Base-by-base conservation (phyloP, 2,329 filamentous ascomycete genomes). In the Arthrobotrys entomopaga region DNA sequence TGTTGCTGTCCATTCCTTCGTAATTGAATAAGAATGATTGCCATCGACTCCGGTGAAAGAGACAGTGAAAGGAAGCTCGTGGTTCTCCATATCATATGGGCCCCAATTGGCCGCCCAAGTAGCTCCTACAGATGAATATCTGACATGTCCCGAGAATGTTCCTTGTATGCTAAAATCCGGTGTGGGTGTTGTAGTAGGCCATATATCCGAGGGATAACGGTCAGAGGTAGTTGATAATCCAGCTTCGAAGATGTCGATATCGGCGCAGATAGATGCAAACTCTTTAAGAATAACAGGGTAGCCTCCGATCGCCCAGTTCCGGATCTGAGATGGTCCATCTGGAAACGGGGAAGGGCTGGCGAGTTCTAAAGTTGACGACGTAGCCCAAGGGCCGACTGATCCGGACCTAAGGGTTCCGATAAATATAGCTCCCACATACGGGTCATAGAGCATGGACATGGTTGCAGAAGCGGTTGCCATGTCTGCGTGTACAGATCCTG, bases 91-190 rank as follows among this genome's bases (percentile, higher is more conserved):
- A 24, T 71, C 43, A 24, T 59, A 65, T n/a, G 66, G 58, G 2
- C 66, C 66, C 66, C 66, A 71, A 19, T n/a, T 4, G 8, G 43
- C 53, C 15, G 40, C 24, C 66, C 66, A 71, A 22, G 2, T 53
- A 7, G 65, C 65, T 6, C 40, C 48, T 8, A 46, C 52, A 4
- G 20, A 22, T 11, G 54, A 29, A 20, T 58, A 71, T 20, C 38
- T 13, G 5, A 34, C 46, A 7, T 22, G 34, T 40, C 59, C 59
- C 6, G 19, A 16, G 38, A 71, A 59, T 0, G 3, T 24, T 34
- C 66, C 66, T 38, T 59, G 26, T 19, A 65, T 4, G 11, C 8
- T 20, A 1, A 65, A 19, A 20, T 64, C 15, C 2, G 52, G 20
- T 16, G 4, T 11, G 15, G 29, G 13, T 13, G 34, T 24, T 5